phyloP scores from a whole-genome alignment of 768 basidiomycete species.

The Suillus alpinus region DNA sequence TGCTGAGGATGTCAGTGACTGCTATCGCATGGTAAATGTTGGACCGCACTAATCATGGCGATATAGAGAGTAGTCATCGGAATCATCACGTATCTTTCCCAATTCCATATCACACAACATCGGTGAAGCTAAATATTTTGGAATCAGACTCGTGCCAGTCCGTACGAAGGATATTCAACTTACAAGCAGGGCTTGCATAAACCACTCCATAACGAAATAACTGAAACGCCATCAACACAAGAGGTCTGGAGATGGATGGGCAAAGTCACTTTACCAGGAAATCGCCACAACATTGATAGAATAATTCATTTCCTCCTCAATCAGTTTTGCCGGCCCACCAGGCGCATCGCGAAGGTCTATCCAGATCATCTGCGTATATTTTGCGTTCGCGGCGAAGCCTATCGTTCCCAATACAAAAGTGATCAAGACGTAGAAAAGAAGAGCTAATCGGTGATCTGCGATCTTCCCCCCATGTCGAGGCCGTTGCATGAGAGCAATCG shows the following conservation, averaged over 20 bases:
- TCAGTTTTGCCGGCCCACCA: constrained; percentile 9
- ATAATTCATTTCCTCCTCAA: constrained; percentile 2
- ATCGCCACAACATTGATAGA: constrained; percentile 9
- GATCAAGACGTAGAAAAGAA: constrained; percentile 5
- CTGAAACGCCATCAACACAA: constrained; percentile 2
- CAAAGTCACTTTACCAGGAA: constrained; percentile 4
- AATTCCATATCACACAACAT: neutral
- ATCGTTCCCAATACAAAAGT: constrained; percentile 6
- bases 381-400: constrained; percentile 12
- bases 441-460: neutral
- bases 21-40: neutral
- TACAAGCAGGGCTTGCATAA: neutral
- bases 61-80: constrained; percentile 9
- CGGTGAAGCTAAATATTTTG: neutral
- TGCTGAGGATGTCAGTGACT: neutral
- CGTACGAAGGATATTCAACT: neutral
- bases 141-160: constrained; percentile 9
- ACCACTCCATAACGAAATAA: constrained; percentile 16
- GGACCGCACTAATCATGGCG: constrained; percentile 7
- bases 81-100: constrained; percentile 4
- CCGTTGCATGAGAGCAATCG: neutral
- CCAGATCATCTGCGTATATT: constrained; percentile 20
- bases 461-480: neutral
- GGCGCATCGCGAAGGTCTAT: constrained; percentile 17
- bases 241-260: neutral